phyloP scores from a whole-genome alignment of 257 asterid genomes.

The Ilex asprella region DNA sequence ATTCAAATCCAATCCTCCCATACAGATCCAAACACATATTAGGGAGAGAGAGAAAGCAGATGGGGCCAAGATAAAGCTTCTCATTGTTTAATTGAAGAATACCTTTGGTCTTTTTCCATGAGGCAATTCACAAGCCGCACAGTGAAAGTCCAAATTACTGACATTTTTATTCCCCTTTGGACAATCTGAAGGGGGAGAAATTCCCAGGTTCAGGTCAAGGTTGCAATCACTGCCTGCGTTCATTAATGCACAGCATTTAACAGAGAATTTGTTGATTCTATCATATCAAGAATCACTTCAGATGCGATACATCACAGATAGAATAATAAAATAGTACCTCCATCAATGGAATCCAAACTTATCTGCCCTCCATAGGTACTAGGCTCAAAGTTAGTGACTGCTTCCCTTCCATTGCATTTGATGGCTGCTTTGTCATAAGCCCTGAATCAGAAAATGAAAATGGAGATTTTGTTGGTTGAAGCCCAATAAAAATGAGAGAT shows the following conservation, averaged over 20 bases:
- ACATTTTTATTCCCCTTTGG: not conserved
- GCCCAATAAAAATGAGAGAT: not conserved
- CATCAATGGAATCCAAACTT: not conserved
- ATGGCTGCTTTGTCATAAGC: not conserved
- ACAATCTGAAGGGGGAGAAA: constrained; percentile 1
- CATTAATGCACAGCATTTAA: not conserved
- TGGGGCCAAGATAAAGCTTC: not conserved
- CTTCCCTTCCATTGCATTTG: not conserved
- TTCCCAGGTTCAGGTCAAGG: not conserved
- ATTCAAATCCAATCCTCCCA: too few species aligned
- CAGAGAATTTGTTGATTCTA: not conserved
- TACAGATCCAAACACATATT: too few species aligned
- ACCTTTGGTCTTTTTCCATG: constrained; percentile 1
- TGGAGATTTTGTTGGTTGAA: not conserved
- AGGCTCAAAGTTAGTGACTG: not conserved
- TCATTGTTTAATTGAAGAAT: too few species aligned
- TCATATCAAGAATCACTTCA: not conserved
- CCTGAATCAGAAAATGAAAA: not conserved
- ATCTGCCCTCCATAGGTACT: not conserved
- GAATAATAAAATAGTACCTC: not conserved
- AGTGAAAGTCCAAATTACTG: not conserved
- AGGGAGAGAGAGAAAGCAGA: not conserved
- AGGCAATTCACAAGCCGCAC: not conserved
- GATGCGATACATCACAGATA: not conserved
- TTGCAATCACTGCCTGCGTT: not conserved